Conservation (phyloP, 371 early-diverging fungal species). For the Apophysomyces trapeziformis region DNA sequence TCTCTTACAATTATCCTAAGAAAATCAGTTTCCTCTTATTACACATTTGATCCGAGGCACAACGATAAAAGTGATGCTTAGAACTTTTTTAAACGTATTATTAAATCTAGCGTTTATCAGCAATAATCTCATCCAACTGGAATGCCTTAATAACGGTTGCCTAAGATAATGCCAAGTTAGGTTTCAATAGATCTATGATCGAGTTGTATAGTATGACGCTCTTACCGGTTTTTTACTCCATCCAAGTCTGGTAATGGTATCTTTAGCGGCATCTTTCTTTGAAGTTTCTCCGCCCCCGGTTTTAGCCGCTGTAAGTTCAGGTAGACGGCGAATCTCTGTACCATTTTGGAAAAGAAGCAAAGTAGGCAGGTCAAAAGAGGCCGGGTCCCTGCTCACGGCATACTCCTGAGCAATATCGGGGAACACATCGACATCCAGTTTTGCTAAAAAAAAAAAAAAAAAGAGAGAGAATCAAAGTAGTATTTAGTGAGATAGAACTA, state of each 20-base stretch:
- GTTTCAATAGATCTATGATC: no score
- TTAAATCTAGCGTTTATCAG: slow-evolving; percentile 24
- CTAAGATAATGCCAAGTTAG: slow-evolving; percentile 19
- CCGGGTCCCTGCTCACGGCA: slow-evolving; percentile 51
- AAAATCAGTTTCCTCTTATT: background rate
- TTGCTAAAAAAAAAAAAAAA: slow-evolving; percentile 27
- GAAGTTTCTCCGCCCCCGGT: slow-evolving; percentile 12
- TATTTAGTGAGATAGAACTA: background rate
- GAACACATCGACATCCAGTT: slow-evolving; percentile 51
- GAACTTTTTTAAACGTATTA: background rate
- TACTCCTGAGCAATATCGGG: slow-evolving; percentile 48
- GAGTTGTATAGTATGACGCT: no score
- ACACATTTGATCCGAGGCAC: background rate
- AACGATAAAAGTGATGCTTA: background rate
- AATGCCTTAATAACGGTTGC: slow-evolving; percentile 44
- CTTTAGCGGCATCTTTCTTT: slow-evolving; percentile 40
- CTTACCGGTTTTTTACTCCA: slow-evolving; percentile 54
- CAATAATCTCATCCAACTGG: slow-evolving; percentile 38
- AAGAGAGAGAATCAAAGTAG: background rate
- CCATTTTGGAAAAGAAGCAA: slow-evolving; percentile 50
- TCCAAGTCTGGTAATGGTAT: slow-evolving; percentile 53
- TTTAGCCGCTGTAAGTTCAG: slow-evolving; percentile 34
- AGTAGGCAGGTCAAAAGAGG: slow-evolving; percentile 56
- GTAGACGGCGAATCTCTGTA: slow-evolving; percentile 42
- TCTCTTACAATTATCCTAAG: background rate